phyloP scores from a whole-genome alignment of 2,329 filamentous ascomycete species.

The Stagonosporopsis chrysanthemi region DNA sequence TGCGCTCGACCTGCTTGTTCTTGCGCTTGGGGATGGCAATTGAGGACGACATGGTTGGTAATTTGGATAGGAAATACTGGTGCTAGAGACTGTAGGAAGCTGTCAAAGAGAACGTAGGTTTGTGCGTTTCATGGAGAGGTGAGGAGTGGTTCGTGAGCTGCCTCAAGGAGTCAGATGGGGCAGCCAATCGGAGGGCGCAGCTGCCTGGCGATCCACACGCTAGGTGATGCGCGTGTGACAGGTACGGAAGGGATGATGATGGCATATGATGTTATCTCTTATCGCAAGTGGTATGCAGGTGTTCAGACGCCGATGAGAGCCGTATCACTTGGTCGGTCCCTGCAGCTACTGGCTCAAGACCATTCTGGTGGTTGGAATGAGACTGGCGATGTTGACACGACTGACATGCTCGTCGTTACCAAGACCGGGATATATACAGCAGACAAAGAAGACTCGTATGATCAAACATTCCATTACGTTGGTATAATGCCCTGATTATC shows the following conservation, averaged over 20 bases:
- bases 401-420: not conserved
- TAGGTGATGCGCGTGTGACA: constrained; percentile 20
- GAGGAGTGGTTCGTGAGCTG: constrained; percentile 5
- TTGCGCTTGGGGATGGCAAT: constrained; percentile 70
- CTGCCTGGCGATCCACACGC: constrained; percentile 18
- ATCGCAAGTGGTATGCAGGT: constrained; percentile 7
- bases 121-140: constrained; percentile 7
- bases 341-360: not conserved
- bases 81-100: not conserved
- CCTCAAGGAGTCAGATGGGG: constrained; percentile 20
- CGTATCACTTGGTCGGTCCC: not conserved
- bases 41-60: constrained; percentile 45
- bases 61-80: not conserved
- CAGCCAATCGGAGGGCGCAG: constrained; percentile 16
- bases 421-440: not conserved
- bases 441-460: not conserved
- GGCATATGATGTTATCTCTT: constrained; percentile 15
- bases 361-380: not conserved
- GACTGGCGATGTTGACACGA: not conserved
- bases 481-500: constrained; percentile 2
- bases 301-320: constrained; percentile 1
- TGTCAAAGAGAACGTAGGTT: constrained; percentile 8
- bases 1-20: constrained; percentile 56
- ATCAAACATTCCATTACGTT: constrained; percentile 14
- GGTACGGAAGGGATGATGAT: constrained; percentile 16